A percentile compares a stretch with the other conserved stretches of the same genome.
Conservation (phyloP, 1,284 basidiomycete species). For the Ceratobasidium sp. region DNA sequence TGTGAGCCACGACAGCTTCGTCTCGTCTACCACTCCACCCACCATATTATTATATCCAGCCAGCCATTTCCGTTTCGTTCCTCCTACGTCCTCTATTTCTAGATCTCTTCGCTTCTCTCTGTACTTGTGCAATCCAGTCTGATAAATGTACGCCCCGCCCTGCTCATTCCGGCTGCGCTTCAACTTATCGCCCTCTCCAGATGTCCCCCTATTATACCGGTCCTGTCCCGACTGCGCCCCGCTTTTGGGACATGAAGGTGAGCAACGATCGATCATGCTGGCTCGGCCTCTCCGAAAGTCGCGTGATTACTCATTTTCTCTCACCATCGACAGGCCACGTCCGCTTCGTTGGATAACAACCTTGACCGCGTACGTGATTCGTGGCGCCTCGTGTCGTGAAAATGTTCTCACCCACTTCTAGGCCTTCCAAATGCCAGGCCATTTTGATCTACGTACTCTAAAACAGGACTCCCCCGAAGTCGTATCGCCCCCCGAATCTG, state of each 20-base stretch:
- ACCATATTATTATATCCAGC: constrained; percentile 26
- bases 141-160: constrained; percentile 23
- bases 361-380: constrained; percentile 38
- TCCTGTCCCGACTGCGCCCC: constrained; percentile 37
- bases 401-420: constrained; percentile 33
- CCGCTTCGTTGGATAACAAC: constrained; percentile 14
- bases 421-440: constrained; percentile 39
- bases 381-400: constrained; percentile 17
- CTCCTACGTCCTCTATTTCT: constrained; percentile 32
- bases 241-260: constrained; percentile 42
- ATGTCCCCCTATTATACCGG: constrained; percentile 43
- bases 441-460: constrained; percentile 32
- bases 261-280: constrained; percentile 12
- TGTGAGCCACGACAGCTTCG: constrained; percentile 28
- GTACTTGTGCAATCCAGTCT: constrained; percentile 38
- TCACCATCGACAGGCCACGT: constrained; percentile 28
- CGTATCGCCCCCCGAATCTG: constrained; percentile 32
- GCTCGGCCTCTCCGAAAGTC: not conserved
- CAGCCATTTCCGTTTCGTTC: constrained; percentile 31
- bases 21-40: constrained; percentile 19
- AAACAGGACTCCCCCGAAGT: constrained; percentile 37
- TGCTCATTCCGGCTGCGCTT: not conserved
- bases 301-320: constrained; percentile 15
- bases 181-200: constrained; percentile 3
- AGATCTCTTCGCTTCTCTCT: constrained; percentile 36